Evolutionary conservation across 345 rosid species (phyloP), one percentile per base, ranked within the genome.

Genomic region (Leavenworthia alabamica): DNA sequence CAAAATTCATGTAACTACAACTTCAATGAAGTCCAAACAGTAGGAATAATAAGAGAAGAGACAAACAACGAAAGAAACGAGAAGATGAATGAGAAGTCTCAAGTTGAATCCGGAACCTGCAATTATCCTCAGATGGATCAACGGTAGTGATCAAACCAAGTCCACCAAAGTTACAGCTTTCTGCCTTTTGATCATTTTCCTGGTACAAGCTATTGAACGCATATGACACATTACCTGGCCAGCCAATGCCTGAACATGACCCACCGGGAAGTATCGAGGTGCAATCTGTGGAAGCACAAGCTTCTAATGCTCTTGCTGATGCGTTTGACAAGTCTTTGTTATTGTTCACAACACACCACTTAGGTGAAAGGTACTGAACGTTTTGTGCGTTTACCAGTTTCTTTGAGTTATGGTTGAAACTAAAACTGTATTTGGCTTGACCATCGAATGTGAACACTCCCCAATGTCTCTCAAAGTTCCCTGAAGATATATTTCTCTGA

Each of bases 381-480:
- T 74, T 77, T 56, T 84, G 86, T 10, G 92, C 92, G 73, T 88
- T 81, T 35, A 73, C 70, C 5, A 78, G 76, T 17, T 72, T 74
- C 79, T 80, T 81, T 2, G 78, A 70, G 46, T 82, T 81, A 69
- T 71, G 85, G 41, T 80, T 88, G 54, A 91, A 71, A 57, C 74
- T 75, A 60, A 84, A 60, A 39, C 41, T 71, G 77, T 81, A 91
- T 67, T 88, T 91, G 66, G 88, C 95, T 79, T 88, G 98, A 48
- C 98, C 98, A 59, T 91, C 98, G 32, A 91, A 91, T 32, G 95
- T 86, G 77, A 86, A 91, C 22, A 88, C 50, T 10, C 98, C 98
- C 96, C 95, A 91, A 10, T 91, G 96, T 55, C 96, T 79, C 79
- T 88, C 96, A 27, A 86, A 86, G 68, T 79, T 84, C 44, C 96